Evolutionary conservation across 1,139 yeast genomes (phyloP), one percentile per base, ranked within the genome.

Genomic region (Groenewaldozyma sp.): DNA sequence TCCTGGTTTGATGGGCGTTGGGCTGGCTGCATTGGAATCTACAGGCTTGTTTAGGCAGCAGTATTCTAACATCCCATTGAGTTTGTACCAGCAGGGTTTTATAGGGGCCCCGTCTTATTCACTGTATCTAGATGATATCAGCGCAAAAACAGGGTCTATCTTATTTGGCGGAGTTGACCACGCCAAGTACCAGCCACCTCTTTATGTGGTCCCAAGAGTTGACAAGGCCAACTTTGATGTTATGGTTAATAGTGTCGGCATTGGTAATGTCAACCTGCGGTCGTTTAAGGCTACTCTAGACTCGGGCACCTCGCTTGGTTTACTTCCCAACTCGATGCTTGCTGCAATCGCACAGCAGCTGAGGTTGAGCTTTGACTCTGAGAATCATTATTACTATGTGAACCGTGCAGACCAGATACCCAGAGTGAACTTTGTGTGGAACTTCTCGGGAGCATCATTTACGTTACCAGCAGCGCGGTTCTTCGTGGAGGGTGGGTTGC

Each of bases 131-230:
- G 46, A 52, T 35, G 40, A 43, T 4, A 36, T 46, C 6, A 44
- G 44, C 10, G 43, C 50, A 13, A 49, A 54, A 17, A 38, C 55
- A 3, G 76, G 76, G 4, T 48, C 59, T 33, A 56, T 71, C 32
- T 42, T 60, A 36, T 71, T 71, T 54, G 76, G 76, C 2, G 76
- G 73, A 3, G 60, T 72, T 36, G 76, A 72, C 51, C 65, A 67
- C 43, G 67, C 70, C 36, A 71, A 70, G 50, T 70, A 65, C 50
- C 35, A 55, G 1, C 74, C 73, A 3, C 40, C 49, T 5, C 57
- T 68, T 42, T 49, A 45, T 31, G 34, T 47, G 2, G 39, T 52
- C 16, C 48, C 47, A 4, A 43, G 56, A 14, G 39, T 45, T 4
- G 45, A 47, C 34, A 36, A 32, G 4, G 29, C 37, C 24, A 29